Conservation (phyloP, 331 rosid genomes). For the Quercus lobata region DNA sequence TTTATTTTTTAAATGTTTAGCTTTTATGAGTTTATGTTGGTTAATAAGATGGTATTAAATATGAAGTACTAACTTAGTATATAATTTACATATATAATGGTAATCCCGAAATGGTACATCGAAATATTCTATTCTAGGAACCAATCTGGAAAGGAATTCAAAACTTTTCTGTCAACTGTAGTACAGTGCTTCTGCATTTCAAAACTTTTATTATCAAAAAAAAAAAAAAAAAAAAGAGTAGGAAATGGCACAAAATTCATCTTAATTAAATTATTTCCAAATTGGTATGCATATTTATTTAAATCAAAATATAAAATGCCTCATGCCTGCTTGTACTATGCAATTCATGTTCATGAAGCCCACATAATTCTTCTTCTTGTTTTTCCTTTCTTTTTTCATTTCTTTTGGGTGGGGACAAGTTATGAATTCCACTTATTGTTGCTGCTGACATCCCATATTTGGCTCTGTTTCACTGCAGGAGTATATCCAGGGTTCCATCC, state of each 20-base stretch:
- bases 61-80: too few relatives aligned
- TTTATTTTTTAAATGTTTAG: too few relatives aligned
- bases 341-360: background rate
- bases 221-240: too few relatives aligned
- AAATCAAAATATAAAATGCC: background rate
- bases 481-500: slow-evolving; percentile 80
- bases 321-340: background rate
- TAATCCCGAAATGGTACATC: too few relatives aligned
- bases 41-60: too few relatives aligned
- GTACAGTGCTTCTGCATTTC: background rate
- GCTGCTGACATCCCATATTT: slow-evolving; percentile 19
- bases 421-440: background rate
- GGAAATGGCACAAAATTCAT: background rate
- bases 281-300: background rate
- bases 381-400: background rate
- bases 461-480: slow-evolving; percentile 41
- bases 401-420: background rate
- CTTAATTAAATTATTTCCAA: background rate
- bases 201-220: background rate
- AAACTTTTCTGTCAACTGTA: background rate
- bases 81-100: too few relatives aligned
- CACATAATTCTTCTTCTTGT: background rate
- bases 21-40: too few relatives aligned
- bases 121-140: too few relatives aligned
- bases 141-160: too few relatives aligned